These are phyloP conservation scores for Aspergillus neotritici DNA, from an alignment of 2,329 filamentous ascomycete species.

Conservation along the genomic window DNA sequence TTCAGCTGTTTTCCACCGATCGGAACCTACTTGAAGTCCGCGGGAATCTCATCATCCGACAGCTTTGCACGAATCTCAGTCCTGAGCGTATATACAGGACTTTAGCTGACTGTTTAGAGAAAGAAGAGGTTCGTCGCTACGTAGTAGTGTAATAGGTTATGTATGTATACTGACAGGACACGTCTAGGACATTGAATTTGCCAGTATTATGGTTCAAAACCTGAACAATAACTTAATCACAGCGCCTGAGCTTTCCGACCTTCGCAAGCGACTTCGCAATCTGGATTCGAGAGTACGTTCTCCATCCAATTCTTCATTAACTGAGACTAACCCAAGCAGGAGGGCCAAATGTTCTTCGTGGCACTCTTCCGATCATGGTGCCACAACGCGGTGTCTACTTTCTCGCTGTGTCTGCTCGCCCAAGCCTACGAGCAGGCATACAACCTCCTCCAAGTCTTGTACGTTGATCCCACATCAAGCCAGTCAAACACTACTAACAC, in stretches of 20 bases:
- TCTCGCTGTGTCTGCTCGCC: constrained; percentile 88
- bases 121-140: constrained; percentile 61
- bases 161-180: constrained; percentile 5
- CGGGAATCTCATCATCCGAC: constrained; percentile 92
- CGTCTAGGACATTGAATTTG: constrained; percentile 81
- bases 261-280: constrained; percentile 84
- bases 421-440: constrained; percentile 98
- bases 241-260: constrained; percentile 83
- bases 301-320: not conserved
- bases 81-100: constrained; percentile 94
- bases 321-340: constrained; percentile 45
- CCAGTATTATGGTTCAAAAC: constrained; percentile 99
- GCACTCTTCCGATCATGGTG: constrained; percentile 95
- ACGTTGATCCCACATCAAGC: constrained; percentile 27
- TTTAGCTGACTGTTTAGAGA: constrained; percentile 91
- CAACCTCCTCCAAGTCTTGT: constrained; percentile 93
- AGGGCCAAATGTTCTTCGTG: constrained; percentile 93
- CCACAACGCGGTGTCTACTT: constrained; percentile 95
- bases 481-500: constrained; percentile 16
- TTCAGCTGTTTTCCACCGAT: constrained; percentile 94
- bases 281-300: constrained; percentile 68
- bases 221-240: constrained; percentile 99
- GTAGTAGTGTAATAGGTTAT: not conserved
- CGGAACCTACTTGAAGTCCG: constrained; percentile 82
- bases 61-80: constrained; percentile 86